Evolutionary conservation across 2,329 filamentous ascomycete species (phyloP), one percentile per base, ranked within the genome.

Genomic region (Ophiostoma sp.): DNA sequence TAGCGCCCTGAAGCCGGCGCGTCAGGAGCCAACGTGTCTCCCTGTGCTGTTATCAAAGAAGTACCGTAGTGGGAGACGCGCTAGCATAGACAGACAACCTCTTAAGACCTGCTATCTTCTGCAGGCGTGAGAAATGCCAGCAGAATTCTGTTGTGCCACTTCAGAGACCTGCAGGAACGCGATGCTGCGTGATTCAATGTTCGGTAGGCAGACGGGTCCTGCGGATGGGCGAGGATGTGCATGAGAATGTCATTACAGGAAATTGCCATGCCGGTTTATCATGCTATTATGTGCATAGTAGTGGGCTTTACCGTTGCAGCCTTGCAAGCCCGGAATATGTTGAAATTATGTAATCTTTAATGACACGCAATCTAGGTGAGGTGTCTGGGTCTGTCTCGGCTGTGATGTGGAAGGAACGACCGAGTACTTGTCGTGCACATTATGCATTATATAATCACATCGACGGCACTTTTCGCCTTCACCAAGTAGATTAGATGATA

Each of bases 11-110:
- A 31, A 33, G 27, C 57, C 23, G 11, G 57, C 57, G 57, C 57
- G 23, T 62, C 27, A 62, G 57, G 27, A n/a, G 27, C 57, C 57
- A 62, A 62, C 57, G 57, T 62, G 27, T 17, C 57, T 62, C 52
- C 52, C 52, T 62, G 27, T 62, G 57, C 57, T 33, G 17, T 62
- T 33, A 33, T 62, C 57, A 35, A 62, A 62, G 57, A 33, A 62
- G 27, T 62, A 33, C 57, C 27, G 57, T 62, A 1, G 8, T 62
- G 11, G 57, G 13, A 62, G 57, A 62, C 13, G 57, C 57, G 57
- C 57, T 62, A 62, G n/a, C n/a, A 57, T 11, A 62, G 57, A 33
- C 57, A 54, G 52, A 48, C 44, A n/a, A 2, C 44, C 27, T 31
- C 27, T 31, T 31, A 41, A 41, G 39, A 41, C 39, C 39, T 41